Evolutionary conservation across 352 stramenopile species (phyloP), one percentile per base, ranked within the genome.

Genomic region (Halophytophthora batemanensis): DNA sequence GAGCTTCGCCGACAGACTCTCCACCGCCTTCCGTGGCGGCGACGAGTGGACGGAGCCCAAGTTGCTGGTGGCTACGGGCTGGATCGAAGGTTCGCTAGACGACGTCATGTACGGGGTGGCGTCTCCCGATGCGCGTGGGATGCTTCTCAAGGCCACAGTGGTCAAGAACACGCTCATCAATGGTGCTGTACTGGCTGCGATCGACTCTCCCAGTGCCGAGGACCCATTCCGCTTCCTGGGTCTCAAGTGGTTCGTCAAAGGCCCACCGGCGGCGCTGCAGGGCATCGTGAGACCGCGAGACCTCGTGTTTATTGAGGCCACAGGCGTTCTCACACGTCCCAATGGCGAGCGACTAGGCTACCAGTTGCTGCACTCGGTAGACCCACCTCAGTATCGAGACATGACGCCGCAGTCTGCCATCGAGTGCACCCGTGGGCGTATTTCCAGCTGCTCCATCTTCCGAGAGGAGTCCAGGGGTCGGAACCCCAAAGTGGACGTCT

Each of bases 21-120:
- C 63, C 7, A 61, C 45, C 22, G 53, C 41, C 15, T 62, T 69
- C 46, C 49, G 45, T 14, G 31, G 39, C 15, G 56, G 44, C 36
- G 42, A 29, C 21, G 60, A 74, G 43, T 76, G 69, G 66, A 66
- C 58, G 6, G 38, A 76, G 25, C 67, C 67, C 28, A 66, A 62
- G 22, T 33, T 80, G 31, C 67, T 77, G 0, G 57, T 66, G 13
- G 64, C 71, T 6, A 57, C 64, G 15, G 73, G 73, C 6, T 75
- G 59, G 47, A 66, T 83, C 43, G 62, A 54, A 43, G 66, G 62
- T 12, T 59, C 51, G 11, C 42, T 87, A 6, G 70, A 86, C 44
- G 74, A 87, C 40, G 61, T 84, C 60, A 84, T 87, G 74, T 89
- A 82, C 51, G 78, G 78, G 17, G 64, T 82, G n/a, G 17, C 59